phyloP scores from a whole-genome alignment of 2,329 filamentous ascomycete genomes.

The Phaeosphaeriaceae sp. region DNA sequence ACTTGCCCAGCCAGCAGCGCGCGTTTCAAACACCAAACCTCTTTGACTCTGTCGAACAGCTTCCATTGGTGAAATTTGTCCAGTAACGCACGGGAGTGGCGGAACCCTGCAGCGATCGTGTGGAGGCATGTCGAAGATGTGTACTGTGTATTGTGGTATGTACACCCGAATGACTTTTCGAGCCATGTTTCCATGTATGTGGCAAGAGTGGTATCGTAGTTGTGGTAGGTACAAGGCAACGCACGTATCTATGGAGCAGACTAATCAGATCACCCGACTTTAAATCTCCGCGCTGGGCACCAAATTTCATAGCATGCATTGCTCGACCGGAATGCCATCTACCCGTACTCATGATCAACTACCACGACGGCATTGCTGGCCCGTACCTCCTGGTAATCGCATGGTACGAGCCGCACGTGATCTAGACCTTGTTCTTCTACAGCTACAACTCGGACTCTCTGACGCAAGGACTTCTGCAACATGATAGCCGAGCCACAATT shows the following conservation, averaged over 20 bases:
- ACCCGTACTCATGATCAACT: background rate
- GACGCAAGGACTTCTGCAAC: conserved; percentile 1
- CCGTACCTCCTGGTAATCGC: background rate
- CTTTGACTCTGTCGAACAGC: no score
- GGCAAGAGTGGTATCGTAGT: background rate
- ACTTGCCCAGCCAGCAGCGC: background rate
- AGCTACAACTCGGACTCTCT: conserved; percentile 3
- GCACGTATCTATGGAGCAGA: background rate
- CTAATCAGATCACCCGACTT: no score
- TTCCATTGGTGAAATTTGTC: no score
- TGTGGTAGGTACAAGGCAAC: background rate
- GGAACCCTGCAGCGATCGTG: background rate
- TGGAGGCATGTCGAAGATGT: no score
- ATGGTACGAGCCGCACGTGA: background rate
- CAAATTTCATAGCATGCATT: no score
- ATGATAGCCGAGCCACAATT: conserved; percentile 6
- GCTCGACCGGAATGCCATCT: no score
- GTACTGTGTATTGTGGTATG: no score
- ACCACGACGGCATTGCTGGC: background rate
- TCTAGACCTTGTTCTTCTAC: background rate
- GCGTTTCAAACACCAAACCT: background rate
- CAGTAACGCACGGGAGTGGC: background rate
- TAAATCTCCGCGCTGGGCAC: no score
- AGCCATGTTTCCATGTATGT: background rate
- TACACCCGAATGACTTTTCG: no score